A percentile compares a stretch with the other conserved stretches of the same genome.
Conservation (phyloP, 306 rosid species). For the Begonia fuchsioides region DNA sequence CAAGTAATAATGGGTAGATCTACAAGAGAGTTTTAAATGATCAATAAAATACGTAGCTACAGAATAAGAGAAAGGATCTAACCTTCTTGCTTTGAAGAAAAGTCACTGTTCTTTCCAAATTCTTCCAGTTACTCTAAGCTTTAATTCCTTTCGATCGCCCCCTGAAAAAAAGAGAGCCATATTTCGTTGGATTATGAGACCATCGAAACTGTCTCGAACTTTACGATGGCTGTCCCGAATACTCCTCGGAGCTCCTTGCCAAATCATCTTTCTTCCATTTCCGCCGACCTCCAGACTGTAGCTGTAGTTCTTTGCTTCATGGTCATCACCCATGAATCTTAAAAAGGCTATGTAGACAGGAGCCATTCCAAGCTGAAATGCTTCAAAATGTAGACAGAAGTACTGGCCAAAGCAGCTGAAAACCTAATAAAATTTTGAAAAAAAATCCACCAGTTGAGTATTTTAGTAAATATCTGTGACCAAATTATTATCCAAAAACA, state of each 20-base stretch:
- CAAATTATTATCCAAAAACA: no score
- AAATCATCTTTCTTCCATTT: conserved; percentile 79
- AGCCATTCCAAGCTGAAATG: conserved; percentile 78
- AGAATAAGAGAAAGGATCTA: no score
- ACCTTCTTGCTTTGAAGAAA: no score
- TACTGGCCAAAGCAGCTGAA: conserved; percentile 85
- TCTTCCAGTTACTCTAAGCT: conserved; percentile 78
- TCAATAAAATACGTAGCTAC: no score
- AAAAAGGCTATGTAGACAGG: conserved; percentile 85
- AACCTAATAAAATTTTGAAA: conserved; percentile 32
- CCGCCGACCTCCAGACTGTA: conserved; percentile 93
- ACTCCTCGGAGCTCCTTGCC: conserved; percentile 92
- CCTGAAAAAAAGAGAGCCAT: conserved; percentile 90
- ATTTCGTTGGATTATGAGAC: conserved; percentile 75
- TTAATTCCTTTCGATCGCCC: conserved; percentile 67
- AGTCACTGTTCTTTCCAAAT: conserved; percentile 77
- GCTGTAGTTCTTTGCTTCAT: conserved; percentile 75
- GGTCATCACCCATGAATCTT: conserved; percentile 89
- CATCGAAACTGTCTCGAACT: conserved; percentile 82
- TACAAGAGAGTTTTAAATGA: no score
- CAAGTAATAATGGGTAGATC: no score
- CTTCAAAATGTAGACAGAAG: conserved; percentile 86
- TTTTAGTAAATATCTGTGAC: not conserved
- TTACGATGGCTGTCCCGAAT: conserved; percentile 75
- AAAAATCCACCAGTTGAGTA: conserved; percentile 4